These are phyloP conservation scores for Thozetella sp. DNA, from an alignment of 495 filamentous ascomycete species.

Conservation along the genomic window DNA sequence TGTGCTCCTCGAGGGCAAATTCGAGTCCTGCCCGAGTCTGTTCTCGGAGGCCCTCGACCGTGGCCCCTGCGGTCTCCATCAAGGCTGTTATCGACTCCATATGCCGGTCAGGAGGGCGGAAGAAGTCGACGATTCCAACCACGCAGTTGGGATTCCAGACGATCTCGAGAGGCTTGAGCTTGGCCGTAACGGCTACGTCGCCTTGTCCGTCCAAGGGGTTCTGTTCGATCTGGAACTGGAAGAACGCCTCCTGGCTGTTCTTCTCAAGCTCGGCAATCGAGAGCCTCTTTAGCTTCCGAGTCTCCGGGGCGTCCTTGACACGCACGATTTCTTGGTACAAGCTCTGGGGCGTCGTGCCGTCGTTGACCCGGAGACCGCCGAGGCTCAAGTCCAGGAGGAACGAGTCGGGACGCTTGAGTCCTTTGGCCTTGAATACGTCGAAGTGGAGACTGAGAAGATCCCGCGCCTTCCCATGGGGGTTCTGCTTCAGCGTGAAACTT, in stretches of 20 bases:
- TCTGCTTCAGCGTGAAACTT: slow-evolving; percentile 88
- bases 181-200: slow-evolving; percentile 85
- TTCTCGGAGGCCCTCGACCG: slow-evolving; percentile 89
- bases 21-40: slow-evolving; percentile 95
- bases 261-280: slow-evolving; percentile 67
- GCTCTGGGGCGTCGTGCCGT: slow-evolving; percentile 89
- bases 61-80: slow-evolving; percentile 92
- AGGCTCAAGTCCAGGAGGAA: slow-evolving; percentile 86
- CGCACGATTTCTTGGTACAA: slow-evolving; percentile 92
- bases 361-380: slow-evolving; percentile 90
- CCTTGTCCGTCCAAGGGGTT: slow-evolving; percentile 92
- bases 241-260: slow-evolving; percentile 72
- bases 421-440: slow-evolving; percentile 87
- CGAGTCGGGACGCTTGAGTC: slow-evolving; percentile 86
- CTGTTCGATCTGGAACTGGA: slow-evolving; percentile 88
- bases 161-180: slow-evolving; percentile 93
- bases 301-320: slow-evolving; percentile 80
- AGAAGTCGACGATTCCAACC: slow-evolving; percentile 88
- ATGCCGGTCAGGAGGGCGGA: slow-evolving; percentile 92
- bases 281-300: slow-evolving; percentile 43
- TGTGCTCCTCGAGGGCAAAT: slow-evolving; percentile 95
- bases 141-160: slow-evolving; percentile 95
- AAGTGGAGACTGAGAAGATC: slow-evolving; percentile 91
- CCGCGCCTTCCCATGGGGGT: slow-evolving; percentile 75
- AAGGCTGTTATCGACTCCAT: slow-evolving; percentile 97